A percentile compares a stretch with the other conserved stretches of the same genome.
Evolutionary conservation across 2,329 filamentous ascomycete species (phyloP).

Genomic region (Cladosporium velox): DNA sequence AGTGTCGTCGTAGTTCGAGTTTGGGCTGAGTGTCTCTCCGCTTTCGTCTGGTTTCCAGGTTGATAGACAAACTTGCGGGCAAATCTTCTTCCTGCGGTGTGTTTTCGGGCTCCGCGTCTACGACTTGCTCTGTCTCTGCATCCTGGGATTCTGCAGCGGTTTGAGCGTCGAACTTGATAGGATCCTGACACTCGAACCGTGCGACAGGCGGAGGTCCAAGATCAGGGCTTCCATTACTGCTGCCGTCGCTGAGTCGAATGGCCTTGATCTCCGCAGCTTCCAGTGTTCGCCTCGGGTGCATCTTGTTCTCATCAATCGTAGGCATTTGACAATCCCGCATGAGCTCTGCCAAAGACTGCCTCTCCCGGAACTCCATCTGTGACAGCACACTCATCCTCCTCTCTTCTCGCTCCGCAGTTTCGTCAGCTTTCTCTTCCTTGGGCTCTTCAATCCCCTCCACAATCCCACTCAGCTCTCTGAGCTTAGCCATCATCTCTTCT

Average conservation of each 20-base stretch:
- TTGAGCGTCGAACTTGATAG: constrained; percentile 47
- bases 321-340: constrained; percentile 52
- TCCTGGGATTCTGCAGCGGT: constrained; percentile 21
- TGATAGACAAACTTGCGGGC: constrained; percentile 45
- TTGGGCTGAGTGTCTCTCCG: constrained; percentile 54
- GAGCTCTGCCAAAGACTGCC: constrained; percentile 35
- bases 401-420: constrained; percentile 22
- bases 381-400: constrained; percentile 22
- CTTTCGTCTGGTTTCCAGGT: constrained; percentile 56
- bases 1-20: constrained; percentile 44
- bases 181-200: constrained; percentile 53
- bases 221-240: constrained; percentile 64
- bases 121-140: constrained; percentile 17
- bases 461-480: constrained; percentile 68
- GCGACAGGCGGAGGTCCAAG: constrained; percentile 61
- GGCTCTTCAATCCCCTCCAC: constrained; percentile 63
- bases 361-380: constrained; percentile 32
- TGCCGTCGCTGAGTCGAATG: constrained; percentile 53
- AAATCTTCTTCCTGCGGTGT: constrained; percentile 34
- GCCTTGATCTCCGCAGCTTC: constrained; percentile 60
- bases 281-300: constrained; percentile 67
- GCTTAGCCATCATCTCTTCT: constrained; percentile 68
- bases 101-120: constrained; percentile 14
- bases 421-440: constrained; percentile 24
- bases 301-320: constrained; percentile 70